A percentile compares a stretch with the other conserved stretches of the same genome.
Conservation (phyloP, 148 eudicot species). For the Heliamphora exappendiculata region DNA sequence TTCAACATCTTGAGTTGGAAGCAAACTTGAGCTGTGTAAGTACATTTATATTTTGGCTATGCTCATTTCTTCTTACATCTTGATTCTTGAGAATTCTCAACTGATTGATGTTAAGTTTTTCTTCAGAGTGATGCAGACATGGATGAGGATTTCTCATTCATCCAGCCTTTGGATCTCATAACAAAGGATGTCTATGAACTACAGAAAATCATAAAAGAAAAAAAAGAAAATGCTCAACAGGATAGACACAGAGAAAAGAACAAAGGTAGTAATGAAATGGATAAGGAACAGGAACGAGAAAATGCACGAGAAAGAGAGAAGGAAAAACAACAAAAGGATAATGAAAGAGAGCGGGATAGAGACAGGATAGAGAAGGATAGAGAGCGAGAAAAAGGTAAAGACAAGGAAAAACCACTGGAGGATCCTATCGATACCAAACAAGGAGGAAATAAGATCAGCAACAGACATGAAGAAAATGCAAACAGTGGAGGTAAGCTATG, state of each 20-base stretch:
- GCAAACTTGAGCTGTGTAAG: conserved; percentile 56
- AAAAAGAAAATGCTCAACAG: conserved; percentile 30
- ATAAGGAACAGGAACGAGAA: conserved; percentile 23
- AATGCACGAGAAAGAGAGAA: conserved; percentile 31
- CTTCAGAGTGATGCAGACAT: conserved; percentile 50
- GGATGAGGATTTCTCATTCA: conserved; percentile 58
- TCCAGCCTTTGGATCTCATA: conserved; percentile 64
- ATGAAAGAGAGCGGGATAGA: conserved; percentile 38
- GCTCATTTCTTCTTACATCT: not conserved
- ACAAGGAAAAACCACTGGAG: conserved; percentile 31
- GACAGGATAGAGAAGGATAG: conserved; percentile 31
- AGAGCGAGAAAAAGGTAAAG: conserved; percentile 29
- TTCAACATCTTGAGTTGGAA: conserved; percentile 65
- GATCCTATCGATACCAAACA: conserved; percentile 24
- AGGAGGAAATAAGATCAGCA: conserved; percentile 25
- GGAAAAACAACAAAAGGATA: conserved; percentile 37
- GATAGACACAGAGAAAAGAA: conserved; percentile 34
- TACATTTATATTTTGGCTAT: conserved; percentile 1
- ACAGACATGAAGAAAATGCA: conserved; percentile 30
- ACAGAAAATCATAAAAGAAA: conserved; percentile 48
- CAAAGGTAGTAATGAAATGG: conserved; percentile 28
- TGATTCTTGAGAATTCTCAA: conserved; percentile 4
- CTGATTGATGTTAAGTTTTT: conserved; percentile 16
- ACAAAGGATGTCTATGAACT: conserved; percentile 64
- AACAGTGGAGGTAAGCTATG: conserved; percentile 29